Evolutionary conservation across 2,329 filamentous ascomycete genomes (phyloP), one percentile per base, ranked within the genome.

Genomic region (Paracamarosporium sp.): DNA sequence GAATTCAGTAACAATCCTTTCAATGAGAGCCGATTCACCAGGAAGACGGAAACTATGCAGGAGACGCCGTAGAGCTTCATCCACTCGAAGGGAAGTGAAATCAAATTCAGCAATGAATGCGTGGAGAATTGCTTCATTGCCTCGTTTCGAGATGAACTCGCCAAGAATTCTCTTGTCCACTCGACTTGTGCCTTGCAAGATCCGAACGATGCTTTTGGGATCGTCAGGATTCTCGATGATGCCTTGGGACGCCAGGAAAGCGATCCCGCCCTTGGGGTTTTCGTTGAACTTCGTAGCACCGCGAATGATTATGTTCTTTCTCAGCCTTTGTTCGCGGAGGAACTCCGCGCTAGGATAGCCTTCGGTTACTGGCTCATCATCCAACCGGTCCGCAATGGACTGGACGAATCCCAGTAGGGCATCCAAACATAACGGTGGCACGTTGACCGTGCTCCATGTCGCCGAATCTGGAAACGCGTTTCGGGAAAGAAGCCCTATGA

Each of bases 371-470:
- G 91, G 87, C 25, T 86, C 81, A 52, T 95, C 86, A 50, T 96
- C 86, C 17, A 98, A 79, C 54, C 95, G 86, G 73, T 97, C 93
- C 1, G 92, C 90, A 63, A 99, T 90, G 64, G 92, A 97, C 71
- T 97, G 93, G 31, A 99, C 87, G 68, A 93, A 98, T 15, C 92
- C 89, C 24, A 99, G 82, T 11, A 99, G 82, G 9, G 95, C 93
- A 78, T 99, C 95, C 22, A 99, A 82, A 69, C 95, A 99, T 2
- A 99, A 81, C 0, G 95, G 95, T 15, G 95, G 95, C 1, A 99
- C 96, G 72, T 96, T 99, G 5, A 94, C 97, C 11, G 95, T 99
- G 75, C 96, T 99, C 95, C 95, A 99, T 5, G 93, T 97, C 5
- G 94, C 95, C 8, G 95, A 97, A 75, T 99, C 95, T 0, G 95